Evolutionary conservation across 202 grass and related monocot genomes (phyloP).

Genomic region (Brachypodium distachyon): DNA sequence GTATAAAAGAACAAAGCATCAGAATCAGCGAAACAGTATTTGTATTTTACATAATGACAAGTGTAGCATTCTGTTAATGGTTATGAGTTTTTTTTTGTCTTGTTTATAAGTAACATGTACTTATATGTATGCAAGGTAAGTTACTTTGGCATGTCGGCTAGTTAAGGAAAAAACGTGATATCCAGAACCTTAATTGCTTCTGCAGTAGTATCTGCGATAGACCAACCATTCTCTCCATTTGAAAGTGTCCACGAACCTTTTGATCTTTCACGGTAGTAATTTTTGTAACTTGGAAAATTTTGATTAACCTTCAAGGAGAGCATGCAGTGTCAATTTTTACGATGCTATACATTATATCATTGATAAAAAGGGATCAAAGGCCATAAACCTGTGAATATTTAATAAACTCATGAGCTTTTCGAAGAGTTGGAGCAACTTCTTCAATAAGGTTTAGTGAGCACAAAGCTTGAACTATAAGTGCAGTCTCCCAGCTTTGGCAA

Average conservation of each 20-base stretch:
- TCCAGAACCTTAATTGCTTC: slow-evolving; percentile 24
- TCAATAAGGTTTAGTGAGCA: slow-evolving; percentile 5
- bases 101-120: too few species aligned
- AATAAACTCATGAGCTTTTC: slow-evolving; percentile 28
- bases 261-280: not conserved
- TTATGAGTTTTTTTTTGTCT: too few species aligned
- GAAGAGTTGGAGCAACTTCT: slow-evolving; percentile 13
- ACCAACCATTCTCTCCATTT: not conserved
- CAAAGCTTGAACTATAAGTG: slow-evolving; percentile 29
- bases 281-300: not conserved
- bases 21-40: too few species aligned
- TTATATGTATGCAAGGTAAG: too few species aligned
- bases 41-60: too few species aligned
- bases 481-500: slow-evolving; percentile 34
- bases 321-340: not conserved
- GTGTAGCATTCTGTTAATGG: too few species aligned
- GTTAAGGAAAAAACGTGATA: too few species aligned
- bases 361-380: too few species aligned
- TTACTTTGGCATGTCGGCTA: too few species aligned
- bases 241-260: slow-evolving; percentile 17
- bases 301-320: not conserved
- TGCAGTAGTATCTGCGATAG: not conserved
- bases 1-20: not conserved
- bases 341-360: not conserved
- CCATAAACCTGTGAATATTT: slow-evolving; percentile 35